These are phyloP conservation scores for Phaeophleospora eucalypticola DNA, from an alignment of 2,329 filamentous ascomycete species.

Conservation along the genomic window DNA sequence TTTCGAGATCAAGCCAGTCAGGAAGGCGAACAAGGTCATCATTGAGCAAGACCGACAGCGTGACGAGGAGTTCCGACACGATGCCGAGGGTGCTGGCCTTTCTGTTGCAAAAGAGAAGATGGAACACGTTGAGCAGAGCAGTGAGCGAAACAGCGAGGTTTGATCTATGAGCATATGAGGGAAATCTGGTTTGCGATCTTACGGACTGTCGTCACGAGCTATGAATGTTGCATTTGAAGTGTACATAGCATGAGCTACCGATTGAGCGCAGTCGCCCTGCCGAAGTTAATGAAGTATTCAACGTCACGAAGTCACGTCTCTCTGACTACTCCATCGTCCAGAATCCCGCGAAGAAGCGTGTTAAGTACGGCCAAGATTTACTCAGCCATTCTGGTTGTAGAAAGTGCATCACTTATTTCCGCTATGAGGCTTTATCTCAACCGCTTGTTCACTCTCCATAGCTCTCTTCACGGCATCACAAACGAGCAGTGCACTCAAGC, in stretches of 20 bases:
- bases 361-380: too few relatives aligned
- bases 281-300: too few relatives aligned
- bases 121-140: slow-evolving; percentile 28
- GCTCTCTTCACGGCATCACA: slow-evolving; percentile 50
- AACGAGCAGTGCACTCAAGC: slow-evolving; percentile 50
- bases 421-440: too few relatives aligned
- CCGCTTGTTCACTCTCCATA: slow-evolving; percentile 38
- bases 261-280: too few relatives aligned
- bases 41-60: slow-evolving; percentile 35
- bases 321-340: too few relatives aligned
- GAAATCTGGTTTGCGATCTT: too few relatives aligned
- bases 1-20: slow-evolving; percentile 42
- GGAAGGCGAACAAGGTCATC: slow-evolving; percentile 39
- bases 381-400: too few relatives aligned
- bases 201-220: too few relatives aligned
- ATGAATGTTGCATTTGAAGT: slow-evolving; percentile 1
- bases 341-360: too few relatives aligned
- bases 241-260: slow-evolving; percentile 5
- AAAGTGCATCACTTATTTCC: too few relatives aligned
- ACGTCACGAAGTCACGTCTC: too few relatives aligned
- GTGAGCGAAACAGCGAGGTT: slow-evolving; percentile 17
- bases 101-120: slow-evolving; percentile 36
- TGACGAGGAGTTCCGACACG: slow-evolving; percentile 42
- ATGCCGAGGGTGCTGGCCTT: slow-evolving; percentile 36
- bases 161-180: too few relatives aligned